phyloP scores from a whole-genome alignment of 495 filamentous ascomycete genomes.

The Penicillium manginii region DNA sequence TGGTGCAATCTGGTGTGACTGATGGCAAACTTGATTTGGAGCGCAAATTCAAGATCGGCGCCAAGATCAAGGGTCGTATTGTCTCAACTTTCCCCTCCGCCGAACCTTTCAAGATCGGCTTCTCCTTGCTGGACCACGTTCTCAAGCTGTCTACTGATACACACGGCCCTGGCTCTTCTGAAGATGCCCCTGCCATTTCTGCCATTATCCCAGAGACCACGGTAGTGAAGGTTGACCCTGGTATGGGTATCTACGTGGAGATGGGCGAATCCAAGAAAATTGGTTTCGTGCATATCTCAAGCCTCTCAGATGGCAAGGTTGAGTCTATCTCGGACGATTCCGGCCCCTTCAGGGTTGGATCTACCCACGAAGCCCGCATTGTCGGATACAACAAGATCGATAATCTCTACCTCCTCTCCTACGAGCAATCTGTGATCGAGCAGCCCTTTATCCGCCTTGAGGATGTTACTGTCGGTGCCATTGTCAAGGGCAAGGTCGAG shows the following conservation, averaged over 20 bases:
- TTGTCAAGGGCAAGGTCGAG: conserved; percentile 83
- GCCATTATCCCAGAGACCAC: conserved; percentile 75
- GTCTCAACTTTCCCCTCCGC: conserved; percentile 80
- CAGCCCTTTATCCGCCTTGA: conserved; percentile 89
- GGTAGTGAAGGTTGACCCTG: conserved; percentile 74
- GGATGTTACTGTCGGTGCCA: conserved; percentile 79
- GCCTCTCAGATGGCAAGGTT: conserved; percentile 82
- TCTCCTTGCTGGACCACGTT: conserved; percentile 85
- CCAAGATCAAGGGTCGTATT: conserved; percentile 83
- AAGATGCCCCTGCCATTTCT: conserved; percentile 68
- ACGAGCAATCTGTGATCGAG: conserved; percentile 78
- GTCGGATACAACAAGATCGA: conserved; percentile 87
- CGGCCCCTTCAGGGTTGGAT: conserved; percentile 76
- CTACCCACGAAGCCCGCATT: conserved; percentile 77
- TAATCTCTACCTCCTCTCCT: conserved; percentile 81
- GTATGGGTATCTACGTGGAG: conserved; percentile 79
- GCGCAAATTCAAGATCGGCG: conserved; percentile 76
- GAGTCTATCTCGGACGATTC: conserved; percentile 75
- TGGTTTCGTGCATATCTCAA: conserved; percentile 93
- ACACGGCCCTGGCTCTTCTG: conserved; percentile 47
- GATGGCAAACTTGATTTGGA: conserved; percentile 66
- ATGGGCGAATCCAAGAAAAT: conserved; percentile 71
- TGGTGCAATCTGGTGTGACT: conserved; percentile 80
- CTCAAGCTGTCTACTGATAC: conserved; percentile 62
- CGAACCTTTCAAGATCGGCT: conserved; percentile 79